A percentile compares a stretch with the other conserved stretches of the same genome.
Conservation (phyloP, 2,329 filamentous ascomycete genomes). For the Celoporthe dispersa region DNA sequence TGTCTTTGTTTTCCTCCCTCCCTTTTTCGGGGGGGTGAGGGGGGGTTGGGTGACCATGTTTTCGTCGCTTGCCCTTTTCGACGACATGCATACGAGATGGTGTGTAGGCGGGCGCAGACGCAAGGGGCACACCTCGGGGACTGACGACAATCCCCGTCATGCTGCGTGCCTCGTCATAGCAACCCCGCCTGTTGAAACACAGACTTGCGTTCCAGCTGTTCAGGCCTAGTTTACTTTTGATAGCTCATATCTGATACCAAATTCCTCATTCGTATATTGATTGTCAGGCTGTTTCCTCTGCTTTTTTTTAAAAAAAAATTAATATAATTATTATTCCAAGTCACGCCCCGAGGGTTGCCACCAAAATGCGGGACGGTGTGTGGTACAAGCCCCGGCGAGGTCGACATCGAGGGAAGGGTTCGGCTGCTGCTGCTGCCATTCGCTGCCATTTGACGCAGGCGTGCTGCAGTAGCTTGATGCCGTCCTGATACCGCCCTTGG, state of each 20-base stretch:
- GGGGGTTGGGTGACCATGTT: slow-evolving; percentile 4
- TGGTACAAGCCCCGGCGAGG: not conserved
- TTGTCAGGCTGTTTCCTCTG: not conserved
- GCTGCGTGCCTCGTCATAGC: not conserved
- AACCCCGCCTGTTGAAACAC: slow-evolving; percentile 16
- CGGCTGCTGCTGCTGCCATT: slow-evolving; percentile 1
- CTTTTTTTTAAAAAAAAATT: too few relatives aligned
- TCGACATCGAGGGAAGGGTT: not conserved
- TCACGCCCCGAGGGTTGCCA: not conserved
- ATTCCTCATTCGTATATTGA: not conserved
- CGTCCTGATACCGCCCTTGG: not conserved
- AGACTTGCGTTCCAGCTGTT: slow-evolving; percentile 6
- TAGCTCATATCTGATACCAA: not conserved
- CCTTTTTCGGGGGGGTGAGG: too few relatives aligned
- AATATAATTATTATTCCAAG: not conserved
- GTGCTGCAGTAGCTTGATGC: slow-evolving; percentile 4
- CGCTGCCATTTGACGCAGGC: not conserved
- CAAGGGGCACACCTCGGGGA: slow-evolving; percentile 14
- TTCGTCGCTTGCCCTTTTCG: slow-evolving; percentile 10
- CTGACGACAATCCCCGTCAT: slow-evolving; percentile 14
- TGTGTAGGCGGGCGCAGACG: slow-evolving; percentile 5
- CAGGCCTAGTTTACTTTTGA: not conserved
- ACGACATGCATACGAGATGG: slow-evolving; percentile 13
- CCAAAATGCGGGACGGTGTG: not conserved
- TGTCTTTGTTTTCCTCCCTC: not conserved